Percentiles rank a stretch among this genome's conserved stretches.
Conservation (phyloP, 2,329 filamentous ascomycete genomes). For the Colletotrichum tropicicola region DNA sequence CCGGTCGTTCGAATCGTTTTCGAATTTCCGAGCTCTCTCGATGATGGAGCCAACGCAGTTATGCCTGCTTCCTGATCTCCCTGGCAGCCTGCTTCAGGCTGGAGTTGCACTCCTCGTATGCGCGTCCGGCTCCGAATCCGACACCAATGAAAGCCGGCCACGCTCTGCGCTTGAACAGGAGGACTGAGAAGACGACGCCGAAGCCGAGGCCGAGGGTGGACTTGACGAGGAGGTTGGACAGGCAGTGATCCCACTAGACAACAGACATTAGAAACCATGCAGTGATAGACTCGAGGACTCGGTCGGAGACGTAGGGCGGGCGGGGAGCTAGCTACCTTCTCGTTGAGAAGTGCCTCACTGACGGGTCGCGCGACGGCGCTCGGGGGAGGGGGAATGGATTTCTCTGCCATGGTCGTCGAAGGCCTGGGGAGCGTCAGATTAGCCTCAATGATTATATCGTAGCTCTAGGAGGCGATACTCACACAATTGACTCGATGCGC, state of each 20-base stretch:
- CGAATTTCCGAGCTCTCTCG: conserved; percentile 32
- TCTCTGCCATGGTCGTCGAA: conserved; percentile 59
- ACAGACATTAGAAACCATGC: conserved; percentile 34
- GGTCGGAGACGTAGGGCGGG: not conserved
- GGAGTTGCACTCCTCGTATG: conserved; percentile 98
- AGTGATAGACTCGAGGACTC: not conserved
- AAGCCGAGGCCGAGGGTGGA: conserved; percentile 96
- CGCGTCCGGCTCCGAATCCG: conserved; percentile 94
- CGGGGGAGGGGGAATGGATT: conserved; percentile 63
- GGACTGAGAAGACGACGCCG: conserved; percentile 97
- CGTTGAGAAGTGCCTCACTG: conserved; percentile 97
- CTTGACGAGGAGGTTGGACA: conserved; percentile 97
- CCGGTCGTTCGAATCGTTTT: conserved; percentile 30
- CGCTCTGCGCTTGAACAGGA: conserved; percentile 96
- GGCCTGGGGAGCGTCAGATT: conserved; percentile 26
- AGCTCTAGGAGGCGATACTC: conserved; percentile 10
- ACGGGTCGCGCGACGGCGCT: conserved; percentile 82
- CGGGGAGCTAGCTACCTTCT: conserved; percentile 75
- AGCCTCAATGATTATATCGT: conserved; percentile 31
- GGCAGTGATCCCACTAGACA: conserved; percentile 93
- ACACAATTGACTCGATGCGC: conserved; percentile 25
- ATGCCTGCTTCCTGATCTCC: conserved; percentile 64
- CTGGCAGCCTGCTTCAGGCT: conserved; percentile 70
- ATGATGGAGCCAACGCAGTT: conserved; percentile 17
- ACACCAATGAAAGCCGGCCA: conserved; percentile 97